Conservation (phyloP, 116 monocot genomes). For the Phalaenopsis hybrid region DNA sequence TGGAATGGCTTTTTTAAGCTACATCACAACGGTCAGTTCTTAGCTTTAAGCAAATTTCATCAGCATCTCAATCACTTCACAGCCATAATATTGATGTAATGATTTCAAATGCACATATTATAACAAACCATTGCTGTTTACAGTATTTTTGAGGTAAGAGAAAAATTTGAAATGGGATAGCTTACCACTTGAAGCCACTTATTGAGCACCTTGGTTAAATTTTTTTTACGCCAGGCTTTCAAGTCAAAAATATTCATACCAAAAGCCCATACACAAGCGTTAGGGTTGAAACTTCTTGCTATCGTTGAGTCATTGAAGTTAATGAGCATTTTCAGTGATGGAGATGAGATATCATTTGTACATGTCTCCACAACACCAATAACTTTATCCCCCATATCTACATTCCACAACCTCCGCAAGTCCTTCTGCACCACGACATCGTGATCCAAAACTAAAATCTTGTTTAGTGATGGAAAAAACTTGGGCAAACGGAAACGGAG, state of each 20-base stretch:
- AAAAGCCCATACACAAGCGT: conserved; percentile 71
- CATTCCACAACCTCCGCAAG: conserved; percentile 49
- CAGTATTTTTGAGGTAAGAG: not conserved
- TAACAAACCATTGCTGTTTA: no score
- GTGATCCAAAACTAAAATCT: conserved; percentile 80
- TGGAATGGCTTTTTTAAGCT: not conserved
- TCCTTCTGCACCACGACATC: conserved; percentile 95
- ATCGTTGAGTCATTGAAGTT: conserved; percentile 66
- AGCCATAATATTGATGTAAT: no score
- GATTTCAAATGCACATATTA: no score
- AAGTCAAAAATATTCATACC: conserved; percentile 96
- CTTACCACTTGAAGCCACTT: conserved; percentile 78
- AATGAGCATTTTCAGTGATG: conserved; percentile 51
- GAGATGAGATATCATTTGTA: conserved; percentile 27
- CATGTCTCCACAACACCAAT: conserved; percentile 82
- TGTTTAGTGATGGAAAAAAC: conserved; percentile 65
- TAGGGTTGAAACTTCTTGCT: conserved; percentile 46
- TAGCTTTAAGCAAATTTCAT: not conserved
- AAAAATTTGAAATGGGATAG: not conserved
- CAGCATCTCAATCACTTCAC: no score
- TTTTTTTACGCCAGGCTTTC: conserved; percentile 57
- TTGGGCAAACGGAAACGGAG: conserved; percentile 86
- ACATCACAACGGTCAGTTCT: not conserved
- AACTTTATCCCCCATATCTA: conserved; percentile 76
- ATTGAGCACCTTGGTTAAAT: conserved; percentile 39